Percentiles rank a stretch among this genome's conserved stretches.
phyloP scores from a whole-genome alignment of 495 filamentous ascomycete genomes.

The Xylaria scruposa region DNA sequence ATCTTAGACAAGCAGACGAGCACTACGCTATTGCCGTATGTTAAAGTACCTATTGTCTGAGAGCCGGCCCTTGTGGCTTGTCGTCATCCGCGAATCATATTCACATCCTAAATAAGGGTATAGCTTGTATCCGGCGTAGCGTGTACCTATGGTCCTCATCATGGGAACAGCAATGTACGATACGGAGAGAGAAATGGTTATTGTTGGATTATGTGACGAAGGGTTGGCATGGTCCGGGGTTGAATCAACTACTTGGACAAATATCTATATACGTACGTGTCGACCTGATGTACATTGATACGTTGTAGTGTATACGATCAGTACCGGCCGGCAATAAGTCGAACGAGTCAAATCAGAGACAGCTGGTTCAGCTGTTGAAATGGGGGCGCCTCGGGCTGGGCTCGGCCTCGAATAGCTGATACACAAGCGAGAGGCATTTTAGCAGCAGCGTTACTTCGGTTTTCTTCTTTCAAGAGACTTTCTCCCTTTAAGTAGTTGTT shows the following conservation, averaged over 20 bases:
- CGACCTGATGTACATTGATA: neutral
- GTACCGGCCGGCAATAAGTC: slow-evolving; percentile 11
- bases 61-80: slow-evolving; percentile 1
- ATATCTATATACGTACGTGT: neutral
- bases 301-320: neutral
- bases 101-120: neutral
- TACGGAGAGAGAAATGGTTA: neutral
- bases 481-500: neutral
- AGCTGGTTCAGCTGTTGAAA: slow-evolving; percentile 10
- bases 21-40: neutral
- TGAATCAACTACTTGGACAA: too few species aligned
- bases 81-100: neutral
- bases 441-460: neutral
- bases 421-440: slow-evolving; percentile 10
- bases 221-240: neutral
- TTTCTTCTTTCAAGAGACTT: neutral
- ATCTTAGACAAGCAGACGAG: neutral
- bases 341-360: neutral
- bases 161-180: neutral
- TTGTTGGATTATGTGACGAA: neutral
- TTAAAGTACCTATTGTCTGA: neutral
- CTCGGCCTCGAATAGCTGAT: slow-evolving; percentile 8
- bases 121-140: neutral
- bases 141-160: neutral
- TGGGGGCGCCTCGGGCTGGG: neutral